phyloP scores from a whole-genome alignment of 2,329 filamentous ascomycete genomes.

The Phyllosticta capitalensis region DNA sequence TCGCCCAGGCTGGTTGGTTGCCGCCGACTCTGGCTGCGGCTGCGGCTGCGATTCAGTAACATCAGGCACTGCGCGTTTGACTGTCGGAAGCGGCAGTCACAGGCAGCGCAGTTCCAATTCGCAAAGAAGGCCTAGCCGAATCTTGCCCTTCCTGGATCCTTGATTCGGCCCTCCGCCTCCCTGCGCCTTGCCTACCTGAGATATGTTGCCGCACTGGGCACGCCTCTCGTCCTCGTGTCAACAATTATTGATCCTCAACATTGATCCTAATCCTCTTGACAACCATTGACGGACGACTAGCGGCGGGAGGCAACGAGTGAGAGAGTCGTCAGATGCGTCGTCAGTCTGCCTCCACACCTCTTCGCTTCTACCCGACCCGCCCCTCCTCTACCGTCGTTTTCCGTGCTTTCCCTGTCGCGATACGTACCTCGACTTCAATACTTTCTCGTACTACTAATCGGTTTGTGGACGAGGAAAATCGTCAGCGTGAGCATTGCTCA shows the following conservation, averaged over 20 bases:
- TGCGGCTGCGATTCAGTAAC: not conserved
- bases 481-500: too few relatives aligned
- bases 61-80: not conserved
- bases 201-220: too few relatives aligned
- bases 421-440: too few relatives aligned
- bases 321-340: not conserved
- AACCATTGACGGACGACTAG: not conserved
- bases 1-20: too few relatives aligned
- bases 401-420: too few relatives aligned
- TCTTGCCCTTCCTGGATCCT: not conserved
- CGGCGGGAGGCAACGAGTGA: not conserved
- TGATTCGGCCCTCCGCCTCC: not conserved
- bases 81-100: not conserved
- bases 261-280: too few relatives aligned
- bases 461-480: too few relatives aligned
- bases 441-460: too few relatives aligned
- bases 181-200: too few relatives aligned
- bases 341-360: not conserved
- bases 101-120: not conserved
- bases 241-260: too few relatives aligned
- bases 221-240: too few relatives aligned
- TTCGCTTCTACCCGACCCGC: not conserved
- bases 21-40: not conserved
- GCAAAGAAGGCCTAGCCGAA: not conserved
- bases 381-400: not conserved